phyloP scores from a whole-genome alignment of 371 early-diverging fungal species.

The Rozella allomycis region DNA sequence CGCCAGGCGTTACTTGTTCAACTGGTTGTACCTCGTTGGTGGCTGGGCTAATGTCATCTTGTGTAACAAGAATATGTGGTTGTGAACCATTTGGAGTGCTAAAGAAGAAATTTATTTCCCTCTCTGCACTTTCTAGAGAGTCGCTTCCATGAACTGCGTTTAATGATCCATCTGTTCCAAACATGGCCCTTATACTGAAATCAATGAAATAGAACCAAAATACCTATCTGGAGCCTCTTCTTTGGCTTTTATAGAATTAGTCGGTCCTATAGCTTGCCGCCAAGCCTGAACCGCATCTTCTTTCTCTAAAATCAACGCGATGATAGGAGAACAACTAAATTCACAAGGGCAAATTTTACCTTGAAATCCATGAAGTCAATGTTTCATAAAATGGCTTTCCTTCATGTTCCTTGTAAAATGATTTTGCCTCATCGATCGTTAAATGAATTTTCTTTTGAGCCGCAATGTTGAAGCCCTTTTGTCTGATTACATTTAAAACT shows the following conservation, averaged over 20 bases:
- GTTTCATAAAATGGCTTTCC: slow-evolving; percentile 41
- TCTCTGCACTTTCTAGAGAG: slow-evolving; percentile 32
- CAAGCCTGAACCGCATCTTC: slow-evolving; percentile 38
- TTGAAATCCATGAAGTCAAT: slow-evolving; percentile 43
- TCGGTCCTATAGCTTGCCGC: slow-evolving; percentile 50
- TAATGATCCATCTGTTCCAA: slow-evolving; percentile 35
- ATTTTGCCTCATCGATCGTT: slow-evolving; percentile 27
- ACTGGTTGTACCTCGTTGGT: too few species aligned
- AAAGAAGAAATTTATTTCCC: slow-evolving; percentile 43
- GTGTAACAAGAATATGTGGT: too few species aligned
- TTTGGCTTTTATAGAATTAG: slow-evolving; percentile 41
- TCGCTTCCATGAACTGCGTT: slow-evolving; percentile 59
- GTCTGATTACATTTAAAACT: slow-evolving; percentile 27
- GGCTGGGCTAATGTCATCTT: too few species aligned
- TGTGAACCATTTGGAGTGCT: slow-evolving; percentile 1
- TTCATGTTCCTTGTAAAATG: slow-evolving; percentile 48
- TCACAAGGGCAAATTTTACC: slow-evolving; percentile 13
- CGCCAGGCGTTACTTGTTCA: too few species aligned
- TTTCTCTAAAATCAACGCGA: slow-evolving; percentile 42
- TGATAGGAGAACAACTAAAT: slow-evolving; percentile 32
- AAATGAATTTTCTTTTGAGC: slow-evolving; percentile 29
- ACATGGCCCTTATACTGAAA: slow-evolving; percentile 19
- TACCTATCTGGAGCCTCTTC: slow-evolving; percentile 30
- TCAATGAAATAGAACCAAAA: too few species aligned
- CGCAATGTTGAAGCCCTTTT: slow-evolving; percentile 33